These are phyloP conservation scores for Chytridiales sp. DNA, from an alignment of 371 early-diverging fungal species.

Conservation along the genomic window DNA sequence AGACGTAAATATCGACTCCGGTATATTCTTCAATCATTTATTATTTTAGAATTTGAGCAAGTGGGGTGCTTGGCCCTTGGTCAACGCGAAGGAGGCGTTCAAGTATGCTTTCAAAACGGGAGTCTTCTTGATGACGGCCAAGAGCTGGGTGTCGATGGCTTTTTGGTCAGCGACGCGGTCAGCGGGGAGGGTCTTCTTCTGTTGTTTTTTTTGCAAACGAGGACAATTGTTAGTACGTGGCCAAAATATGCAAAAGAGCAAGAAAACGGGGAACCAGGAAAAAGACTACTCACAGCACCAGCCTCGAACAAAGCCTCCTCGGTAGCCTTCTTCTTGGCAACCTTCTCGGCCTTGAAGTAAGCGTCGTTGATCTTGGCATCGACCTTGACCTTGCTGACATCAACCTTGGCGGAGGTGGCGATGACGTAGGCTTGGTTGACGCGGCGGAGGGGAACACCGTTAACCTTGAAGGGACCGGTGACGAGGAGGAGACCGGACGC, in stretches of 20 bases:
- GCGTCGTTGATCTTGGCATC: slow-evolving; percentile 83
- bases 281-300: background rate
- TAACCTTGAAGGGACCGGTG: slow-evolving; percentile 96
- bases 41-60: slow-evolving; percentile 35
- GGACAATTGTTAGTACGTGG: too few relatives aligned
- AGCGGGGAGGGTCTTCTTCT: slow-evolving; percentile 68
- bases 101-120: slow-evolving; percentile 86
- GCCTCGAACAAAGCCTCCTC: slow-evolving; percentile 87
- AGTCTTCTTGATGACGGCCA: slow-evolving; percentile 78
- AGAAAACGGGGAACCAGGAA: background rate
- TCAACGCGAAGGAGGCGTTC: slow-evolving; percentile 77
- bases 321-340: slow-evolving; percentile 65
- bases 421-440: slow-evolving; percentile 98
- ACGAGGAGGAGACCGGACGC: slow-evolving; percentile 92
- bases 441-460: slow-evolving; percentile 97
- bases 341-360: slow-evolving; percentile 85
- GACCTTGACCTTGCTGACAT: slow-evolving; percentile 75
- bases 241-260: too few relatives aligned
- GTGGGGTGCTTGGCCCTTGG: slow-evolving; percentile 96
- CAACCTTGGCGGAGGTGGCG: slow-evolving; percentile 96
- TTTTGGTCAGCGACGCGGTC: slow-evolving; percentile 82
- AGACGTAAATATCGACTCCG: too few relatives aligned
- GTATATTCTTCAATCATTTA: too few relatives aligned
- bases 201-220: too few relatives aligned
- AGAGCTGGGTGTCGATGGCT: slow-evolving; percentile 75